Evolutionary conservation across 2,329 filamentous ascomycete species (phyloP).

Genomic region (Fusarium annulatum): DNA sequence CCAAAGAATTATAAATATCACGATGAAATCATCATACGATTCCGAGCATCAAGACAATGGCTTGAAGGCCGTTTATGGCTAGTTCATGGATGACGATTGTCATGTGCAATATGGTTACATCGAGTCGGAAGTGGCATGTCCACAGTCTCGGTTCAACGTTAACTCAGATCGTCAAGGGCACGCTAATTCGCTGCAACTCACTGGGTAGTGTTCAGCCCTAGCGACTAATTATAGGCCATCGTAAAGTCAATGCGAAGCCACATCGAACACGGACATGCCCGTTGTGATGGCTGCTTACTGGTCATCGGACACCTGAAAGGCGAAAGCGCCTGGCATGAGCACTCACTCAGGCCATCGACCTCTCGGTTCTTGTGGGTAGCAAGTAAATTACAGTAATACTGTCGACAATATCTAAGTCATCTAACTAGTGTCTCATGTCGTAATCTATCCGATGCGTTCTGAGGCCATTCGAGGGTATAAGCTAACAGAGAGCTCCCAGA

Average conservation of each 20-base stretch:
- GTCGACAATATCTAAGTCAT: neutral
- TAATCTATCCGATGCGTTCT: slow-evolving; percentile 12
- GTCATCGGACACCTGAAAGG: neutral
- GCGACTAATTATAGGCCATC: slow-evolving; percentile 5
- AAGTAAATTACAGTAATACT: neutral
- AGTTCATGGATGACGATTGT: neutral
- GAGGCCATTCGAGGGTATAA: neutral
- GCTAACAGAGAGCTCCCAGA: neutral
- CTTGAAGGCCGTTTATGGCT: neutral
- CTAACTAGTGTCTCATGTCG: slow-evolving; percentile 9
- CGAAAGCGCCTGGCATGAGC: neutral
- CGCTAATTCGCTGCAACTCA: neutral
- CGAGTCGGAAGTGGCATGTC: neutral
- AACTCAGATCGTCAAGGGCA: neutral
- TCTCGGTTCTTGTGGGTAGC: neutral
- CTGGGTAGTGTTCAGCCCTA: neutral
- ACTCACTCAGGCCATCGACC: neutral
- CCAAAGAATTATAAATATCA: neutral
- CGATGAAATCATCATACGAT: neutral
- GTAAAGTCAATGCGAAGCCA: slow-evolving; percentile 4
- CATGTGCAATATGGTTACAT: slow-evolving; percentile 9
- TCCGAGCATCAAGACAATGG: neutral
- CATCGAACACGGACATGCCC: slow-evolving; percentile 2
- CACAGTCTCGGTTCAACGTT: neutral
- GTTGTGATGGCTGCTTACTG: neutral